Evolutionary conservation across 768 basidiomycete genomes (phyloP).

Genomic region (Royoungia palumana): DNA sequence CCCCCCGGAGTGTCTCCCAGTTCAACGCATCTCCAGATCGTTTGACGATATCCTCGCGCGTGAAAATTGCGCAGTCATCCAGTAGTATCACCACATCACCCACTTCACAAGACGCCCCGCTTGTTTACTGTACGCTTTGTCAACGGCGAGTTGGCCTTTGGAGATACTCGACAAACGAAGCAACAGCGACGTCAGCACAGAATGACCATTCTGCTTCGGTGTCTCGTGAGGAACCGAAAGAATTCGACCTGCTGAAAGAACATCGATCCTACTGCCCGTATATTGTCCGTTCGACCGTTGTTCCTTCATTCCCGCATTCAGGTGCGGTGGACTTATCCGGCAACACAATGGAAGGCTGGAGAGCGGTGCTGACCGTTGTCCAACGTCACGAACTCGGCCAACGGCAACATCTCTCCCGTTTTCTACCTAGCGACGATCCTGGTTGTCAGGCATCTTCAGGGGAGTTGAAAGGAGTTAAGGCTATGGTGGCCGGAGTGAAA

Average conservation of each 20-base stretch:
- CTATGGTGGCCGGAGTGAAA: conserved; percentile 79
- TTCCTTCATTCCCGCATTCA: conserved; percentile 51
- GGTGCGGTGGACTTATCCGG: conserved; percentile 22
- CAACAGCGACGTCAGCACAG: conserved; percentile 2
- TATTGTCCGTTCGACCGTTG: conserved; percentile 61
- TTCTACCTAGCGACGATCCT: conserved; percentile 11
- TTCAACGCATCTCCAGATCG: conserved; percentile 15
- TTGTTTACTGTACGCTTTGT: conserved; percentile 66
- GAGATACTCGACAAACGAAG: conserved; percentile 50
- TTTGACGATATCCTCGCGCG: conserved; percentile 1
- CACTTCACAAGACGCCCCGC: conserved; percentile 40
- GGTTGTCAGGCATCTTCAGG: conserved; percentile 34
- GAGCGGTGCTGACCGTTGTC: conserved; percentile 68
- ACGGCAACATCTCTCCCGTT: conserved; percentile 43
- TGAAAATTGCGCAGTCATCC: conserved; percentile 5
- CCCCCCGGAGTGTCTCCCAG: conserved; percentile 19
- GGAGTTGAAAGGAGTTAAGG: conserved; percentile 52
- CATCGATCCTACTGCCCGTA: conserved; percentile 88
- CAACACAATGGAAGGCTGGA: conserved; percentile 65
- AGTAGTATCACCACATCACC: neutral
- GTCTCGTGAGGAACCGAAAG: conserved; percentile 34
- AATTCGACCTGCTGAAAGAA: conserved; percentile 74
- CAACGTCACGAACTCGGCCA: conserved; percentile 63
- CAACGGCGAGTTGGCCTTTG: conserved; percentile 79
- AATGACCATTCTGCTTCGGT: conserved; percentile 20